phyloP scores from a whole-genome alignment of 305 asterid genomes.

The Withania somnifera region DNA sequence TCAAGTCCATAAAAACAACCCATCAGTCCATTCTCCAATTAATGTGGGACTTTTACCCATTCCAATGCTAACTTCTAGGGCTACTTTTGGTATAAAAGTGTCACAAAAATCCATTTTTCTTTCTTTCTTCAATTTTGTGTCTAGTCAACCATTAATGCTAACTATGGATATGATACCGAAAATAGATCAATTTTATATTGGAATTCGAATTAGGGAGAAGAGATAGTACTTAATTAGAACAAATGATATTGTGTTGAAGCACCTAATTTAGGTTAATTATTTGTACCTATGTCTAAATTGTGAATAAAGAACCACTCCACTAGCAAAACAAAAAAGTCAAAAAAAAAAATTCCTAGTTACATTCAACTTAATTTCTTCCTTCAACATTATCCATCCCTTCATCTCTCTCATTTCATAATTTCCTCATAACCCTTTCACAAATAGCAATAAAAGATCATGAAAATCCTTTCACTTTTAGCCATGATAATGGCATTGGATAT shows the following conservation, averaged over 20 bases:
- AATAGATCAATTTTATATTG: too few species aligned
- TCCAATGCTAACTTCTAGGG: too few species aligned
- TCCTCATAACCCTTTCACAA: neutral
- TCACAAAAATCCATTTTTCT: neutral
- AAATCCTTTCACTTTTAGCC: neutral
- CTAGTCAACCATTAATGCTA: neutral
- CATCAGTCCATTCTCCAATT: too few species aligned
- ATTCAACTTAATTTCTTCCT: neutral
- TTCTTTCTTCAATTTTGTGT: neutral
- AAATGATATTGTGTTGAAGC: neutral
- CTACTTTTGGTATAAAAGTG: neutral
- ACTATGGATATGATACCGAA: too few species aligned
- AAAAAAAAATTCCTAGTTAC: neutral
- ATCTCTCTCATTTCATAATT: neutral
- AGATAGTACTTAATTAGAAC: neutral
- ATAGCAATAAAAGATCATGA: neutral
- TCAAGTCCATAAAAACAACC: too few species aligned
- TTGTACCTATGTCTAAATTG: neutral
- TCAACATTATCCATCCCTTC: neutral
- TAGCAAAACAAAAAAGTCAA: neutral
- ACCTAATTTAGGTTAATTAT: constrained; percentile 1
- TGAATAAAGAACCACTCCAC: neutral
- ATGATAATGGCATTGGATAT: neutral
- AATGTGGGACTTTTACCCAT: too few species aligned
- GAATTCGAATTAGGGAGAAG: neutral